Base-by-base conservation (phyloP, 2,329 filamentous ascomycete species). In the Botrytis galanthina region DNA sequence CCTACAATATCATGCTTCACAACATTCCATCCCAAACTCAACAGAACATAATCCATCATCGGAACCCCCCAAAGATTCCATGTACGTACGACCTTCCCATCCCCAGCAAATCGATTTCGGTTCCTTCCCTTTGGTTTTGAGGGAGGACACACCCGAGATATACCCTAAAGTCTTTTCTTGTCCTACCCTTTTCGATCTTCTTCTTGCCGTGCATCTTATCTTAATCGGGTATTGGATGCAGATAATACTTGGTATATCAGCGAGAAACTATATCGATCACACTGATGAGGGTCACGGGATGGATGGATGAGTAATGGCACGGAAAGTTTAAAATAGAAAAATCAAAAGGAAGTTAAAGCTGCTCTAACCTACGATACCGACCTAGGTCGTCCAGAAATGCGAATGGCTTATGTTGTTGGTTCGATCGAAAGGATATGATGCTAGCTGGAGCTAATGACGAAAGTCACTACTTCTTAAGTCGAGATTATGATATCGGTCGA, bases 11-110 rank as follows among this genome's bases (percentile, higher is more conserved):
- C 63, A 51, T 18, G 63, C 63, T 51, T 51, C 63, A 67, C 63
- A 39, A 39, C 63, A 67, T 54, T 29, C 32, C 51, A 54, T 29
- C 29, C 26, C 51, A 32, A 67, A 54, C 63, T 29, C 63, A 67
- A 39, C 46, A 54, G 29, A 54, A 51, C 46, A 54, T 39, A 54
- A 51, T 67, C 63, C 44, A 67, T 67, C 51, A 39, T 67, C 64
- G 61, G 39, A 44, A 29, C 39, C n/a, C 44, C 16, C n/a, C 18
- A 22, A 22, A 29, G 4, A 44, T 22, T n/a, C 35, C 42, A 42
- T 42, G 42, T 42, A 16, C 14, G 61, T 63, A 6, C 37, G 2
- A 63, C 37, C 12, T 10, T 22, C n/a, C 12, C 22, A 44, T 63
- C 61, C n/a, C 61, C 29, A 63, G 61, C n/a, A 32, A 18, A 63